phyloP scores from a whole-genome alignment of 805 yeast species.

The Metschnikowia henanensis region DNA sequence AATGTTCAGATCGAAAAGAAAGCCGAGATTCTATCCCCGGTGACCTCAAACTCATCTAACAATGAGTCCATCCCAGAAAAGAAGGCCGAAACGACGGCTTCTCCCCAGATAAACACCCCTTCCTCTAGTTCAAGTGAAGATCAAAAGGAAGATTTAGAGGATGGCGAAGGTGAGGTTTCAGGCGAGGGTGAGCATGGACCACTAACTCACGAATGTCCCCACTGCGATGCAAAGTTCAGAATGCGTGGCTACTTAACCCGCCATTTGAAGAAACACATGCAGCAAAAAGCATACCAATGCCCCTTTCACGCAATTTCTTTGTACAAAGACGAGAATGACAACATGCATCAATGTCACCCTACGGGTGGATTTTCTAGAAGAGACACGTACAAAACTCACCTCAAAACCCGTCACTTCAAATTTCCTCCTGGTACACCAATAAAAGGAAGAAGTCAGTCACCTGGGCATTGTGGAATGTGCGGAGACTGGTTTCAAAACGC shows the following conservation, averaged over 20 bases:
- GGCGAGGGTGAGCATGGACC: constrained; percentile 18
- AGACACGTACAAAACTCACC: constrained; percentile 59
- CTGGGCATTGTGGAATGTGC: constrained; percentile 57
- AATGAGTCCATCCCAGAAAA: constrained; percentile 30
- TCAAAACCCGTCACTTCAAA: constrained; percentile 55
- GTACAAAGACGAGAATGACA: constrained; percentile 39
- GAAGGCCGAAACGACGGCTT: constrained; percentile 10
- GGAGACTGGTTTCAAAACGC: constrained; percentile 49
- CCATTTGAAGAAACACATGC: constrained; percentile 53
- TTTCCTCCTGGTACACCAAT: constrained; percentile 57
- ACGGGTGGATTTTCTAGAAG: constrained; percentile 60
- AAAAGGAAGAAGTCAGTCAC: constrained; percentile 39
- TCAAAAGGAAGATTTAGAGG: constrained; percentile 16
- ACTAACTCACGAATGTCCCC: constrained; percentile 42
- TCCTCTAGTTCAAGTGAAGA: constrained; percentile 29
- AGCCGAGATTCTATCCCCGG: constrained; percentile 31
- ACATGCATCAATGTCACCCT: constrained; percentile 51
- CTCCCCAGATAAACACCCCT: constrained; percentile 33
- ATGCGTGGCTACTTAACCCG: constrained; percentile 56
- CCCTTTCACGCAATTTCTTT: constrained; percentile 46
- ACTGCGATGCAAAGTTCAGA: constrained; percentile 49
- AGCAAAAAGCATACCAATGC: constrained; percentile 52
- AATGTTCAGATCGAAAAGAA: constrained; percentile 5
- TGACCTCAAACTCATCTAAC: constrained; percentile 34
- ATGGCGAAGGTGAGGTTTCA: constrained; percentile 4